phyloP scores from a whole-genome alignment of 495 filamentous ascomycete genomes.

The Lophiotrema nucula region DNA sequence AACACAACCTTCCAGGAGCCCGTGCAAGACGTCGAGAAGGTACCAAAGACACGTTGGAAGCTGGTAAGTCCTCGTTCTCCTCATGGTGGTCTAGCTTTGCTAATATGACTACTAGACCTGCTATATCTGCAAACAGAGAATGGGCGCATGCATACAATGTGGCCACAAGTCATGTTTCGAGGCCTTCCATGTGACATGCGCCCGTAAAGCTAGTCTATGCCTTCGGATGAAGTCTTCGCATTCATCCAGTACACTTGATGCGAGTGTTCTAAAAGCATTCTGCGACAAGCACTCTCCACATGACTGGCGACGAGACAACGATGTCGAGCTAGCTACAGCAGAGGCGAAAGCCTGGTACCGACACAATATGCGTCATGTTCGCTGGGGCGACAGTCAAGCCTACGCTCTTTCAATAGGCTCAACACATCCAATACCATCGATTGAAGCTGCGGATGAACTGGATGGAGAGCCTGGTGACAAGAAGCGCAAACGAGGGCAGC shows the following conservation, averaged over 20 bases:
- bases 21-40: constrained; percentile 95
- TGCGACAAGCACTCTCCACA: constrained; percentile 94
- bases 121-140: constrained; percentile 95
- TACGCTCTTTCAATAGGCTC: constrained; percentile 77
- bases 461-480: constrained; percentile 60
- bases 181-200: constrained; percentile 98
- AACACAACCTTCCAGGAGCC: constrained; percentile 98
- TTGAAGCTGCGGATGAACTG: constrained; percentile 45
- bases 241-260: constrained; percentile 74
- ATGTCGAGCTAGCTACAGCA: constrained; percentile 63
- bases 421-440: constrained; percentile 58
- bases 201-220: constrained; percentile 80
- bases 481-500: constrained; percentile 67
- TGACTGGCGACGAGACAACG: constrained; percentile 85
- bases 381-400: constrained; percentile 89
- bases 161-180: constrained; percentile 95
- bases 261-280: constrained; percentile 86
- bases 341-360: constrained; percentile 81
- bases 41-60: constrained; percentile 90
- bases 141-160: constrained; percentile 98
- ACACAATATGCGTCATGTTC: constrained; percentile 75
- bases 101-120: constrained; percentile 55
- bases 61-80: constrained; percentile 44
- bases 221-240: constrained; percentile 95
- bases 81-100: background rate